Evolutionary conservation across 2,329 filamentous ascomycete species (phyloP), one percentile per base, ranked within the genome.

Genomic region (Lojkania enalia): DNA sequence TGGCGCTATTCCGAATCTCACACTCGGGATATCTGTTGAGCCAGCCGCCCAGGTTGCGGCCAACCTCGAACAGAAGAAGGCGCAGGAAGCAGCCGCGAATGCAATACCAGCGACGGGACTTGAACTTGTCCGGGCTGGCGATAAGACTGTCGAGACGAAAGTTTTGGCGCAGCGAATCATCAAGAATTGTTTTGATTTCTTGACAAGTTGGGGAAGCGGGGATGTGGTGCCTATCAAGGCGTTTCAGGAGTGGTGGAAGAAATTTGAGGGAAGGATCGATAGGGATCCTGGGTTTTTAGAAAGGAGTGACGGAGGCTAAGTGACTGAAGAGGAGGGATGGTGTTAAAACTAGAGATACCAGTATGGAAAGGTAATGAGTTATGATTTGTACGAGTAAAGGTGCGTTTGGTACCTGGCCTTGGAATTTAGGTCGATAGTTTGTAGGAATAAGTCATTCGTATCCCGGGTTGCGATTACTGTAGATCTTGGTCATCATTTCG

Each of bases 171-270:
- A 97, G 72, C 79, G 89, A 52, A 96, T 99, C 58, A 97, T 99
- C 60, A 87, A 89, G 60, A 96, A 96, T 70, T 94, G 92, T 12
- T 99, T 97, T 71, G 96, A 99, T 71, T 97, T 96, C 68, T 76
- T 99, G 45, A 84, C 92, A 3, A 87, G 90, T 60, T 97, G 95
- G 75, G 88, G 87, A 0, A 81, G 87, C 35, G 65, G 65, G 9
- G 92, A 97, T 67, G 87, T 95, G 11, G 88, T 99, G 18, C 91
- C 94, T n/a, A 72, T 99, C 53, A 94, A 88, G 72, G 89, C 88
- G 4, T 99, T 99, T 68, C 87, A 95, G 72, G 90, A 95, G 46
- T 99, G 95, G 94, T 99, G 95, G 94, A 81, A 78, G 49, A 97
- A 96, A 72, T 99, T 99, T 73, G 92, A 99, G 75, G 82, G 83